A percentile compares a stretch with the other conserved stretches of the same genome.
These are phyloP conservation scores for Dipteronia dyeriana DNA, from an alignment of 345 rosid genomes.

Conservation along the genomic window DNA sequence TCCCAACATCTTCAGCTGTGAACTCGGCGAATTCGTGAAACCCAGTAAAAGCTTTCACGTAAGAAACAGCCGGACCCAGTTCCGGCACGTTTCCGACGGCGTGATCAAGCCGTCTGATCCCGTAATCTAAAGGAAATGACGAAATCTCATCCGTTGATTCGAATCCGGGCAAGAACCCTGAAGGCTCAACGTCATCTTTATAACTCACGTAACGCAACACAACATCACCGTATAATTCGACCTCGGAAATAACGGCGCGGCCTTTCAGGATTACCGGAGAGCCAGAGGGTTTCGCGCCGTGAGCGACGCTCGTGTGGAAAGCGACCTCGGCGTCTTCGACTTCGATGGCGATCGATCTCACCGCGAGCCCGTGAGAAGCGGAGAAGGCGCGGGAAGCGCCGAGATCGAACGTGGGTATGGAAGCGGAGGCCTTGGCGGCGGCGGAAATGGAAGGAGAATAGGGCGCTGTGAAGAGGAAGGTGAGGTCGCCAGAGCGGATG, in stretches of 20 bases:
- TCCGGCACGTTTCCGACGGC: conserved; percentile 93
- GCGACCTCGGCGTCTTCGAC: conserved; percentile 79
- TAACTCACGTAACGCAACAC: conserved; percentile 78
- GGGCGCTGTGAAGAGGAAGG: conserved; percentile 82
- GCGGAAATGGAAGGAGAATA: conserved; percentile 76
- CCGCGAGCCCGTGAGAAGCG: conserved; percentile 72
- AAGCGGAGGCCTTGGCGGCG: conserved; percentile 34
- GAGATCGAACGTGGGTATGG: conserved; percentile 63
- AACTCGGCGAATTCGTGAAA: conserved; percentile 95
- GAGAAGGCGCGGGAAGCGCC: conserved; percentile 45
- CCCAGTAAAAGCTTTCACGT: conserved; percentile 72
- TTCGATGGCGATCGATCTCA: conserved; percentile 67
- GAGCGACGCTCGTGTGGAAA: conserved; percentile 54
- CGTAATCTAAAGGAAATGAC: conserved; percentile 70
- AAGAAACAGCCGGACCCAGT: conserved; percentile 59
- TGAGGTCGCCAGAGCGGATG: conserved; percentile 74
- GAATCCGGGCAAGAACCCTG: conserved; percentile 60
- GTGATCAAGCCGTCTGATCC: conserved; percentile 76
- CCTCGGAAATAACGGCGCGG: conserved; percentile 61
- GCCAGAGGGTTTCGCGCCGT: conserved; percentile 61
- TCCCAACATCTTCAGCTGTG: conserved; percentile 93
- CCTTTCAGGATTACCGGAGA: conserved; percentile 51
- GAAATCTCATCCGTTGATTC: conserved; percentile 49
- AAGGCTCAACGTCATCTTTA: conserved; percentile 16
- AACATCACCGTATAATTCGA: conserved; percentile 79